Base-by-base conservation (phyloP, 805 yeast species). In the Zygosaccharomyces lentus region DNA sequence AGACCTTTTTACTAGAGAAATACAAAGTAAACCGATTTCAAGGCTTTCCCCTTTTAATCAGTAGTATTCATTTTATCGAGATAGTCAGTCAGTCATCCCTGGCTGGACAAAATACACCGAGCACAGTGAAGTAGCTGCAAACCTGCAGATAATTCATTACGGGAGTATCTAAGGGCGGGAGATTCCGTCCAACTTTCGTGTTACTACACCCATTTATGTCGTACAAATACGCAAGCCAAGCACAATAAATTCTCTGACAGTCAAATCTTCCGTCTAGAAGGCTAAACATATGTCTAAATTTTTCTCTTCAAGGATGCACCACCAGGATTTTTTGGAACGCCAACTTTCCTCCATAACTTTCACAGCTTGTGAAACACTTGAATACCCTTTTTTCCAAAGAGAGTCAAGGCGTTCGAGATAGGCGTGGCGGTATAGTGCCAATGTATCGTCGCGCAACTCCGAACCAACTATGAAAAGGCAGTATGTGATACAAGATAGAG, bases 401-500 rank as follows among this genome's bases (percentile, higher is more conserved):
- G 34, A 38, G 34, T 27, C 34, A 2, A 56, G 34, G 16, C 52
- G 53, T 7, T 39, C 42, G 23, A 45, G 26, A 41, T 44, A 56
- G 9, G 49, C 25, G 1, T 37, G 23, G n/a, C 59, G 50, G 10
- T 37, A 46, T 12, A 41, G 30, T 9, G 34, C 43, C 40, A 51
- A 36, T 6, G 45, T 25, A 7, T 37, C 41, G 24, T 50, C 54
- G 7, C 50, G 34, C 43, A 56, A 38, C 27, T 58, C 62, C 34
- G 59, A 58, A 4, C 62, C 62, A 38, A 57, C 54, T 26, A 52
- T 40, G 37, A 58, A 58, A 5, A 56, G 25, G 35, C 59, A 55
- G 39, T 51, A 56, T 5, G 48, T 34, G 15, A 55, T 41, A 34
- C 57, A 54, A 6, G 58, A 34, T 6, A 45, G 47, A 2, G 51